Conservation (phyloP, 2,329 filamentous ascomycete genomes). For the Monilinia fructicola region DNA sequence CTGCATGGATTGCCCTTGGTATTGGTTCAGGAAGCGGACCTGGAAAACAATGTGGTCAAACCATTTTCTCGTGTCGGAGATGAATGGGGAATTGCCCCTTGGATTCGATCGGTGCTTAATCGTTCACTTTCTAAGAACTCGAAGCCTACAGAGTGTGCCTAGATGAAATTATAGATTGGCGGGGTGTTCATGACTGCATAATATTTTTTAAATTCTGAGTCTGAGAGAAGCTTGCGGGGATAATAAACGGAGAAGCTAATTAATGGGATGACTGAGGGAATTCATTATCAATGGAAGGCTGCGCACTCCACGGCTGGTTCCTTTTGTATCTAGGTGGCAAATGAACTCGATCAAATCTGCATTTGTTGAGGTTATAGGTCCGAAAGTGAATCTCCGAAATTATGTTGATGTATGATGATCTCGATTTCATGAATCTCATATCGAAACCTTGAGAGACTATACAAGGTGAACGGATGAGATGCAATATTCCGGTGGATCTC, state of each 20-base stretch:
- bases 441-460: not conserved
- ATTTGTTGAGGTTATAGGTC: no score
- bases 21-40: not conserved
- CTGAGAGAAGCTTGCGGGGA: no score
- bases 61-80: not conserved
- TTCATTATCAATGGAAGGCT: not conserved
- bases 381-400: not conserved
- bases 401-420: not conserved
- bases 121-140: not conserved
- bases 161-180: no score
- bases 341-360: not conserved
- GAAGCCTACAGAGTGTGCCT: not conserved
- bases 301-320: not conserved
- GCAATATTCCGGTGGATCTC: not conserved
- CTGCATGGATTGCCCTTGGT: conserved; percentile 3
- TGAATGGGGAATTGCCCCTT: conserved; percentile 5
- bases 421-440: not conserved
- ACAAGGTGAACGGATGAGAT: not conserved
- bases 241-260: no score
- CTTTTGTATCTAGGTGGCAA: not conserved
- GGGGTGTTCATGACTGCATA: not conserved
- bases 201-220: not conserved
- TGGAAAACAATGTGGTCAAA: not conserved
- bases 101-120: conserved; percentile 3
- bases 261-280: not conserved